Percentiles rank a stretch among this genome's conserved stretches.
phyloP scores from a whole-genome alignment of 768 basidiomycete genomes.

The Cystofilobasidium capitatum region DNA sequence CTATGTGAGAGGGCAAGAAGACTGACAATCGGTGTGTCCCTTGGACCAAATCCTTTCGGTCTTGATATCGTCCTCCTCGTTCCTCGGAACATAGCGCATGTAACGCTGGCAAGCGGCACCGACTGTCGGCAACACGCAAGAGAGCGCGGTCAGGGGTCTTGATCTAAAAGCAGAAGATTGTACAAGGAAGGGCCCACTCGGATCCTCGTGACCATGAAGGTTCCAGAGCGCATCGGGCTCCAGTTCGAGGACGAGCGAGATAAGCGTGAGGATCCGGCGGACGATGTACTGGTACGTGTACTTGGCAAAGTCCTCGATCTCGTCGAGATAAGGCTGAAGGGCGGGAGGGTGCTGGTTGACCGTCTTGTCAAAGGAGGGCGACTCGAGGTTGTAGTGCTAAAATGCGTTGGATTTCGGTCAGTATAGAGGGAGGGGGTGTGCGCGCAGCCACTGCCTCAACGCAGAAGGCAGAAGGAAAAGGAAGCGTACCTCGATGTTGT shows the following conservation, averaged over 20 bases:
- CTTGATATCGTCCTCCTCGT: slow-evolving; percentile 25
- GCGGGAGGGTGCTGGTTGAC: not conserved
- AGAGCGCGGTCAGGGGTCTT: no score
- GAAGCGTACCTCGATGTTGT: slow-evolving; percentile 30
- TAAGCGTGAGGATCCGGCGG: slow-evolving; percentile 30
- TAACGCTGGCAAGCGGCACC: slow-evolving; percentile 29
- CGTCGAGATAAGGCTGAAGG: slow-evolving; percentile 29
- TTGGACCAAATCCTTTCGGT: slow-evolving; percentile 32
- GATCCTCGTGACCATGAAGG: slow-evolving; percentile 28
- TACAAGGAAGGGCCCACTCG: not conserved
- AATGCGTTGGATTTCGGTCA: not conserved
- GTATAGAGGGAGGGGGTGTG: slow-evolving; percentile 4
- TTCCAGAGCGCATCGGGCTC: slow-evolving; percentile 34
- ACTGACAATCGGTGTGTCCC: slow-evolving; percentile 33
- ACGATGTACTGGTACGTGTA: slow-evolving; percentile 31
- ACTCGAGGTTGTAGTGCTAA: slow-evolving; percentile 32
- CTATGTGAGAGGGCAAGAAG: slow-evolving; percentile 2
- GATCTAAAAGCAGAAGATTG: no score
- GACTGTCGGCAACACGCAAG: slow-evolving; percentile 12
- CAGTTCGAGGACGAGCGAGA: slow-evolving; percentile 34
- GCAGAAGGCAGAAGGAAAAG: not conserved
- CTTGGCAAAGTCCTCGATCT: slow-evolving; percentile 31
- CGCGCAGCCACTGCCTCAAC: no score
- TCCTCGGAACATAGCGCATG: slow-evolving; percentile 30
- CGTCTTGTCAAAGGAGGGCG: slow-evolving; percentile 22